These are phyloP conservation scores for Penicillium expansum DNA, from an alignment of 2,329 filamentous ascomycete genomes.

Conservation along the genomic window DNA sequence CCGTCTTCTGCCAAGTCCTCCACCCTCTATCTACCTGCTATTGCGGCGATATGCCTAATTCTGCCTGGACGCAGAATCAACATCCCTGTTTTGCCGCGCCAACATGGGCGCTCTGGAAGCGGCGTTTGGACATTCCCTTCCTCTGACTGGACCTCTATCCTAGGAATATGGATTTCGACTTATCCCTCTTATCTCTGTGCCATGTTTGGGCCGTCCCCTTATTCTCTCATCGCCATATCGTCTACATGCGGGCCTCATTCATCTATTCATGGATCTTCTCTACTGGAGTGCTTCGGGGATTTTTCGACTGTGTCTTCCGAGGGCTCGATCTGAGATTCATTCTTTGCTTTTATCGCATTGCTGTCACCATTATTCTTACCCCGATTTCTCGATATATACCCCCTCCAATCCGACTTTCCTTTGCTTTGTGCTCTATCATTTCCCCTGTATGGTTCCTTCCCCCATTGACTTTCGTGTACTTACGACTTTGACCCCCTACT, in stretches of 20 bases:
- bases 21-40: constrained; percentile 1
- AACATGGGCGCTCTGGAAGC: constrained; percentile 18
- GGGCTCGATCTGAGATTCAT: not conserved
- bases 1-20: not conserved
- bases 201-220: not conserved
- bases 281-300: not conserved
- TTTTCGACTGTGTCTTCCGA: not conserved
- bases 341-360: not conserved
- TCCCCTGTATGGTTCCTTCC: constrained; percentile 15
- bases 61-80: constrained; percentile 19
- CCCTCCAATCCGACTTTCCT: constrained; percentile 16
- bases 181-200: not conserved
- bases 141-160: not conserved
- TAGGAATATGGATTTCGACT: not conserved
- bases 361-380: constrained; percentile 12
- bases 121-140: constrained; percentile 16
- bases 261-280: not conserved
- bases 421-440: constrained; percentile 7
- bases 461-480: constrained; percentile 20
- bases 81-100: not conserved
- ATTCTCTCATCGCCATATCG: not conserved
- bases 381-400: constrained; percentile 23
- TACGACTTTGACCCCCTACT: constrained; percentile 12
- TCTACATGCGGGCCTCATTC: not conserved
- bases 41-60: constrained; percentile 8